These are phyloP conservation scores for Penicillium sp. DNA, from an alignment of 2,329 filamentous ascomycete species.

Conservation along the genomic window DNA sequence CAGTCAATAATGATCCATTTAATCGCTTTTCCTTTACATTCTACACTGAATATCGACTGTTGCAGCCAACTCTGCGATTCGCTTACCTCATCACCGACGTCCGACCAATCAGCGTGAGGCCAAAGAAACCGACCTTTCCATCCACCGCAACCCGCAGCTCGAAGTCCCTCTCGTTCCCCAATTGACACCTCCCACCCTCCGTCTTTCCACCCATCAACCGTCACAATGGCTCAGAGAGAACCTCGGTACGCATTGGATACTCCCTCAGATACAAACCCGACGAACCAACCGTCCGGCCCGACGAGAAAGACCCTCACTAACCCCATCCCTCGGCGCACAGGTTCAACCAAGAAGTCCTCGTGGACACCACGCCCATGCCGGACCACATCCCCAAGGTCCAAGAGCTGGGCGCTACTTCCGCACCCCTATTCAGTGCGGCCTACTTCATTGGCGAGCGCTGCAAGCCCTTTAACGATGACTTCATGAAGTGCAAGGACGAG, in stretches of 20 bases:
- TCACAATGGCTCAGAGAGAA: constrained; percentile 38
- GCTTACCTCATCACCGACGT: constrained; percentile 24
- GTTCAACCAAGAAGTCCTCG: constrained; percentile 91
- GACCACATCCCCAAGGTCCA: constrained; percentile 88
- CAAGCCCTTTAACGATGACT: constrained; percentile 96
- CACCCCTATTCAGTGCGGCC: constrained; percentile 85
- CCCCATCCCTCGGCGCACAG: constrained; percentile 55
- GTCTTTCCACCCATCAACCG: constrained; percentile 22
- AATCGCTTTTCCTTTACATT: background rate
- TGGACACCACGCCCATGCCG: constrained; percentile 95
- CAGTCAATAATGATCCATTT: background rate
- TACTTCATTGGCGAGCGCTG: constrained; percentile 98
- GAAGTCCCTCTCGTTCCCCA: constrained; percentile 22
- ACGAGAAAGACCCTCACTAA: constrained; percentile 23
- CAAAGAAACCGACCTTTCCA: constrained; percentile 41
- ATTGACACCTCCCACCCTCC: constrained; percentile 21
- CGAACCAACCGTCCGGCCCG: background rate
- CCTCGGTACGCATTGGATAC: constrained; percentile 32
- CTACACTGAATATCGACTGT: background rate
- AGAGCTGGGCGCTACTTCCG: constrained; percentile 91
- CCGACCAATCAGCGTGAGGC: constrained; percentile 40
- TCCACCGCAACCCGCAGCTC: constrained; percentile 34
- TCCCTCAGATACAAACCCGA: background rate
- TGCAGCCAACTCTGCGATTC: background rate
- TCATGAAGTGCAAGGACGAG: constrained; percentile 99